Percentiles rank a stretch among this genome's conserved stretches.
Conservation (phyloP, 73 alveolate genomes). For the Tetrahymena thermophila region DNA sequence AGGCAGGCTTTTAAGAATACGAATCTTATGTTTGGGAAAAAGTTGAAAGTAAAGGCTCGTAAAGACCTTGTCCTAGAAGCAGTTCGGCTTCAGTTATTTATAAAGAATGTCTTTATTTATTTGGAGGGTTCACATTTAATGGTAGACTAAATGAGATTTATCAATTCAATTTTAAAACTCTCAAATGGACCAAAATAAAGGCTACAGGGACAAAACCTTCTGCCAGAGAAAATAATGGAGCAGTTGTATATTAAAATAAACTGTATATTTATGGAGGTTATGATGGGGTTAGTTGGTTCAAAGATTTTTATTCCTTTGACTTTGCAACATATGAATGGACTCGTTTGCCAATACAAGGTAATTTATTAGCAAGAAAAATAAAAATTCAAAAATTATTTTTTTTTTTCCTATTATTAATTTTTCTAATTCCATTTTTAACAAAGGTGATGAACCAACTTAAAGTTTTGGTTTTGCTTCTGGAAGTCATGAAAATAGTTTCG, state of each 20-base stretch:
- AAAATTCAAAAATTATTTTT: background rate
- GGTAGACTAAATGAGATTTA: constrained; percentile 38
- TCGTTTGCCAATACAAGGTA: constrained; percentile 9
- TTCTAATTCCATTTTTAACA: background rate
- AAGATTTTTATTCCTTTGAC: constrained; percentile 86
- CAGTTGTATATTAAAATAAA: constrained; percentile 84
- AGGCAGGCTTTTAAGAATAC: background rate
- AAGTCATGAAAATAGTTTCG: constrained; percentile 2
- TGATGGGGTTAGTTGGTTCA: constrained; percentile 89
- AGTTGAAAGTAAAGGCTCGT: constrained; percentile 16
- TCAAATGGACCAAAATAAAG: constrained; percentile 9
- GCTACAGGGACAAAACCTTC: constrained; percentile 18
- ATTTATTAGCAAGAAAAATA: background rate
- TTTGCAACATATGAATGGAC: constrained; percentile 71
- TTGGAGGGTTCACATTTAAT: constrained; percentile 47
- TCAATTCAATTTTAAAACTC: constrained; percentile 1
- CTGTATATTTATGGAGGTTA: constrained; percentile 95
- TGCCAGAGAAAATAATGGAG: constrained; percentile 55
- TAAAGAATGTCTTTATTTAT: constrained; percentile 19
- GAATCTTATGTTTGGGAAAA: constrained; percentile 31
- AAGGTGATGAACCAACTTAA: constrained; percentile 29
- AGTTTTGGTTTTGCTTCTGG: constrained; percentile 47
- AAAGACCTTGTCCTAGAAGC: constrained; percentile 9
- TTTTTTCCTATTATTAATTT: background rate
- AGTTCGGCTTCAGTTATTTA: constrained; percentile 32